These are phyloP conservation scores for Psidium friedrichsthalianum DNA, from an alignment of 345 rosid species.

Conservation along the genomic window DNA sequence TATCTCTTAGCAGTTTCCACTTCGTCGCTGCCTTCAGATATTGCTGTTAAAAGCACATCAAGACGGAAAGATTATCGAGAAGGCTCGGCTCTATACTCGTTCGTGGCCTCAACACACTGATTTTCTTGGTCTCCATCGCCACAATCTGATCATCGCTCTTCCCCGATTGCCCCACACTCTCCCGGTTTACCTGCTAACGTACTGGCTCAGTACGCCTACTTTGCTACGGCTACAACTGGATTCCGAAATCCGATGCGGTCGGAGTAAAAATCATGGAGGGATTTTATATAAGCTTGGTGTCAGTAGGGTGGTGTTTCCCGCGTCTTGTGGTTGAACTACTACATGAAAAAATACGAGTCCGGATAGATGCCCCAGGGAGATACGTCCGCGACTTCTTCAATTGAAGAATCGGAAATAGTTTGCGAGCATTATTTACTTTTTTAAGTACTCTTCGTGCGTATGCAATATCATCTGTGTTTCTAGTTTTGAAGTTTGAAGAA, in stretches of 20 bases:
- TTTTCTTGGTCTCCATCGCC: not conserved
- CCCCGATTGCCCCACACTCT: not conserved
- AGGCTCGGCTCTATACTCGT: rapidly evolving
- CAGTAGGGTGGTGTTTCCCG: rapidly evolving
- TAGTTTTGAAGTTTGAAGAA: not conserved
- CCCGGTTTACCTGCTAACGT: rapidly evolving
- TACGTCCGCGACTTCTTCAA: not conserved
- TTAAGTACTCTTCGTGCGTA: not conserved
- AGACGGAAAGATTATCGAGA: not conserved
- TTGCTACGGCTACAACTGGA: rapidly evolving
- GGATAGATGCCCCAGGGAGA: not conserved
- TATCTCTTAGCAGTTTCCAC: too few relatives aligned
- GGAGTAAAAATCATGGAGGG: rapidly evolving
- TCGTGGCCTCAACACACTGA: not conserved
- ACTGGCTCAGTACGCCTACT: rapidly evolving
- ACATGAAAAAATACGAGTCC: rapidly evolving
- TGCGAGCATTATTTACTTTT: not conserved
- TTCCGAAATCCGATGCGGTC: not conserved
- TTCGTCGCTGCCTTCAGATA: not conserved
- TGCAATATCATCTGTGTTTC: not conserved
- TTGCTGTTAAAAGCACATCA: not conserved
- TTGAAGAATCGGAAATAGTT: not conserved
- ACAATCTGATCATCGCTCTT: not conserved
- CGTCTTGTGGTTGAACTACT: rapidly evolving
- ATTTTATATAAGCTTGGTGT: rapidly evolving